Conservation (phyloP, 352 stramenopile genomes). For the Globisporangium solare region DNA sequence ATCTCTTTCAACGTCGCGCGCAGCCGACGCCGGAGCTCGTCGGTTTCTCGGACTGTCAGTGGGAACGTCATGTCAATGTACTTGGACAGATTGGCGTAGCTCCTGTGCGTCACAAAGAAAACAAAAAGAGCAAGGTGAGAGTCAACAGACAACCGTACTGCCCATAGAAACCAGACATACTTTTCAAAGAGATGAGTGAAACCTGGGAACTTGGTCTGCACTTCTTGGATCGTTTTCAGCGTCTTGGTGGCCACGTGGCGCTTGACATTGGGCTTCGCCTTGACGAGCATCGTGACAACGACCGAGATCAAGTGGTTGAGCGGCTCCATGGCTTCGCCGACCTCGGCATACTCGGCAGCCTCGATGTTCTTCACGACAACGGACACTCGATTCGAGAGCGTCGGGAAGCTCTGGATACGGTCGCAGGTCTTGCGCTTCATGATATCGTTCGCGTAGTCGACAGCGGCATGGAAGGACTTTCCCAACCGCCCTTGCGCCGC, state of each 20-base stretch:
- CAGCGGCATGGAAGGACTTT: constrained; percentile 7
- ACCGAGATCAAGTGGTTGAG: constrained; percentile 4
- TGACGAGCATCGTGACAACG: constrained; percentile 10
- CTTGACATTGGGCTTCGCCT: constrained; percentile 12
- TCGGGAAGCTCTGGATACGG: constrained; percentile 10
- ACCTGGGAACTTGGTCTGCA: constrained; percentile 12
- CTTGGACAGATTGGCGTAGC: constrained; percentile 10
- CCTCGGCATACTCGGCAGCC: not conserved
- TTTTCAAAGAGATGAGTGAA: constrained; percentile 14
- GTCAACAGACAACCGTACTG: not conserved
- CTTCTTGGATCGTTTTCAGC: constrained; percentile 13
- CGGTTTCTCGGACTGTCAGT: constrained; percentile 10
- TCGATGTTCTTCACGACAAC: constrained; percentile 13
- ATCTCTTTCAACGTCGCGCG: constrained; percentile 9
- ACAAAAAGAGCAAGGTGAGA: not conserved
- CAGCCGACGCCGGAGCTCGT: constrained; percentile 14
- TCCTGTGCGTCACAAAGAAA: constrained; percentile 6
- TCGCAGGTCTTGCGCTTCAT: constrained; percentile 14
- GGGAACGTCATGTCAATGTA: constrained; percentile 16
- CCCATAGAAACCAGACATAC: not conserved
- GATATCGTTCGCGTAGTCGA: constrained; percentile 8
- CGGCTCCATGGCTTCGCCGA: constrained; percentile 10
- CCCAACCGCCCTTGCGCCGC: not conserved
- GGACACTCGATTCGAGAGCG: constrained; percentile 5
- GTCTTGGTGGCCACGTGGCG: constrained; percentile 6